Base-by-base conservation (phyloP, 2,329 filamentous ascomycete genomes). In the Aphanocladium album region DNA sequence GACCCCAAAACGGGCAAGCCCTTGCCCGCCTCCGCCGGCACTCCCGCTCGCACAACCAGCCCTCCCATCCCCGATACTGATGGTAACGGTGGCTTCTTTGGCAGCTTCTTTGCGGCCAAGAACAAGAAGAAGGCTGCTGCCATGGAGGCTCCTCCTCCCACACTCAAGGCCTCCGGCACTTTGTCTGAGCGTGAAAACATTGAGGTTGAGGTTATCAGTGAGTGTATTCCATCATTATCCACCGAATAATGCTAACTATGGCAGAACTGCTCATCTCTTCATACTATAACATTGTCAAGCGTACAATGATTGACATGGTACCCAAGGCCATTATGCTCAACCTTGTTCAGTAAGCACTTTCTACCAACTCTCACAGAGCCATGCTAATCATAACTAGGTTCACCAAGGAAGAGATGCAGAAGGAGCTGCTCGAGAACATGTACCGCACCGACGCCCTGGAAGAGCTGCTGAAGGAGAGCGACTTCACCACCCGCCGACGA, bases 121-220 rank as follows among this genome's bases (percentile, higher is more conserved):
- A 99, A 98, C 80, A 99, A 98, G 87, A 99, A 99, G 85, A 98
- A 97, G 88, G 96, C 96, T 79, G 95, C 95, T n/a, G 93, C 93
- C 52, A 99, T 99, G 95, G 95, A 99, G 74, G 83, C 95, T 16
- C 95, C 95, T 43, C 95, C 95, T 64, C 86, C 95, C 33, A 93
- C 87, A 46, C 85, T 99, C 61, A 99, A 97, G 80, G 95, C 95
- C 37, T 96, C 91, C 3, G 93, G 95, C 46, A 96, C 89, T 27
- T 81, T 99, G 43, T 96, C 90, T 5, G 95, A 99, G 78, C 91
- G 95, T 63, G 95, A 99, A 75, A 88, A 87, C 62, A 90, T 96
- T 65, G 95, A 99, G 75, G 95, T 99, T 51, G 95, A 99, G 77
- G 93, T 99, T 64, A 99, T 99, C 72, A 99, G 90, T 95, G 83